These are phyloP conservation scores for Podaxis sp. DNA, from an alignment of 768 basidiomycete genomes.

Conservation along the genomic window DNA sequence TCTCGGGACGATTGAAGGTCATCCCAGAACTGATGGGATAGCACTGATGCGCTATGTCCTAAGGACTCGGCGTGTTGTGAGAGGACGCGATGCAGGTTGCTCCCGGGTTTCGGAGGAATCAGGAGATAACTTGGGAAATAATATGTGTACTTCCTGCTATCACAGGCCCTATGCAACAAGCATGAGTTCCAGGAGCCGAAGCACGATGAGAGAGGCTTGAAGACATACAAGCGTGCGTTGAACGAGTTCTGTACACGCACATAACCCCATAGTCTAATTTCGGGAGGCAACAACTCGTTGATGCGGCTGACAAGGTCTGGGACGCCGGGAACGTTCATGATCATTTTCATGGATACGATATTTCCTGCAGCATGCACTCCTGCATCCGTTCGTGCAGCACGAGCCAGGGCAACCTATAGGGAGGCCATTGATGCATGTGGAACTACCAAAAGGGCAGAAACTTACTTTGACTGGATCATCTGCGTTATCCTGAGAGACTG, in stretches of 20 bases:
- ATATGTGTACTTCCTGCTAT: slow-evolving; percentile 97
- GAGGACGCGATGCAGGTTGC: slow-evolving; percentile 47
- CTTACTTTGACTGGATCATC: slow-evolving; percentile 83
- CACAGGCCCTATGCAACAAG: slow-evolving; percentile 62
- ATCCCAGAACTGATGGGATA: slow-evolving; percentile 64
- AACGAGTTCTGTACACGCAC: slow-evolving; percentile 81
- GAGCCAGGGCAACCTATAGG: slow-evolving; percentile 72
- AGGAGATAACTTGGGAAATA: slow-evolving; percentile 93
- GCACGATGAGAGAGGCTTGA: slow-evolving; percentile 3
- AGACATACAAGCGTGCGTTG: slow-evolving; percentile 67
- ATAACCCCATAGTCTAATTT: slow-evolving; percentile 92
- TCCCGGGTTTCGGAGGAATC: slow-evolving; percentile 82
- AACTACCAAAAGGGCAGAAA: neutral
- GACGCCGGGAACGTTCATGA: slow-evolving; percentile 69
- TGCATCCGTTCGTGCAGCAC: slow-evolving; percentile 94
- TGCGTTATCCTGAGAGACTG: slow-evolving; percentile 93
- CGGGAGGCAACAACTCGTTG: slow-evolving; percentile 86
- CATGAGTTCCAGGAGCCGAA: slow-evolving; percentile 14
- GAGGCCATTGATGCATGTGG: neutral
- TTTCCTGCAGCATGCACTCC: slow-evolving; percentile 98
- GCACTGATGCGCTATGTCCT: slow-evolving; percentile 18
- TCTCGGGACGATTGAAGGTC: slow-evolving; percentile 37
- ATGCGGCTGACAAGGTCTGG: slow-evolving; percentile 67
- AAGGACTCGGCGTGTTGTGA: slow-evolving; percentile 20
- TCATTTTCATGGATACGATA: slow-evolving; percentile 89